Conservation (phyloP, 1,284 basidiomycete species). For the Heterobasidion annosum region DNA sequence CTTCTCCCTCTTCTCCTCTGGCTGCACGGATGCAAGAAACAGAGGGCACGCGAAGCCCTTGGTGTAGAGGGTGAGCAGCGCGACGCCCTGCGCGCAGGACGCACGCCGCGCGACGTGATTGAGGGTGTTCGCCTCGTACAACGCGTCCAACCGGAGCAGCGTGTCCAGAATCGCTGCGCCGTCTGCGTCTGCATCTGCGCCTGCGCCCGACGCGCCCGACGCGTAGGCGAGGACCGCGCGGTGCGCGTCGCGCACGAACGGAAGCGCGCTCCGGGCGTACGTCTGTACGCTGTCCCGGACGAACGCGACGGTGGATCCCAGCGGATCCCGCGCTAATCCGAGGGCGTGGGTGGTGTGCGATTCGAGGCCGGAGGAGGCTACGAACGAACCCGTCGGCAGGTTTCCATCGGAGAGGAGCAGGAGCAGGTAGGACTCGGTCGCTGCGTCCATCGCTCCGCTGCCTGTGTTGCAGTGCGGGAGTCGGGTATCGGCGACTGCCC, state of each 20-base stretch:
- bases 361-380: slow-evolving; percentile 89
- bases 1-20: slow-evolving; percentile 6
- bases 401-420: slow-evolving; percentile 76
- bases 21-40: slow-evolving; percentile 12
- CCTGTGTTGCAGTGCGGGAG: neutral
- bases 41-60: slow-evolving; percentile 65
- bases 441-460: slow-evolving; percentile 6
- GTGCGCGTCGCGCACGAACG: slow-evolving; percentile 72
- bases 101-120: slow-evolving; percentile 87
- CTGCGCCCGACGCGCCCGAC: neutral
- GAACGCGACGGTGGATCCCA: slow-evolving; percentile 44
- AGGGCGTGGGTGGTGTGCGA: slow-evolving; percentile 87
- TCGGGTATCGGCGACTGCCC: neutral
- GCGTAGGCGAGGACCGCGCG: slow-evolving; percentile 19
- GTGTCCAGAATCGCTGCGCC: slow-evolving; percentile 20
- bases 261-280: slow-evolving; percentile 68
- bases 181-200: slow-evolving; percentile 2
- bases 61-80: slow-evolving; percentile 83
- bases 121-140: slow-evolving; percentile 82
- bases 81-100: slow-evolving; percentile 87
- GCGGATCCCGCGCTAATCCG: slow-evolving; percentile 26
- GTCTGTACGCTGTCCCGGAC: slow-evolving; percentile 62
- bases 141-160: slow-evolving; percentile 56
- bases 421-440: slow-evolving; percentile 54
- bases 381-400: slow-evolving; percentile 84